Percentiles rank a stretch among this genome's conserved stretches.
Evolutionary conservation across 805 yeast genomes (phyloP).

Genomic region (Spathaspora passalidarum): DNA sequence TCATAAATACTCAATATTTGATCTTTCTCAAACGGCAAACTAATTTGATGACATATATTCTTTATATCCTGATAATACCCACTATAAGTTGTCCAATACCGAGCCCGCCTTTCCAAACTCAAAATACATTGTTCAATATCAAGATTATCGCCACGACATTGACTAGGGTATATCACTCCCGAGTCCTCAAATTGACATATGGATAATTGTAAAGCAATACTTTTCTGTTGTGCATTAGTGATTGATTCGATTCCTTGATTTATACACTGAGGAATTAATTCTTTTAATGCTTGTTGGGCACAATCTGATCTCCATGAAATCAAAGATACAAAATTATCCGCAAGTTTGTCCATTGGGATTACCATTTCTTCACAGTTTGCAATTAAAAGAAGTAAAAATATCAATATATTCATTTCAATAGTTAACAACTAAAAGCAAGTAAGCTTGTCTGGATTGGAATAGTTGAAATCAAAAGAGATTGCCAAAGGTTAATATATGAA

Average conservation of each 20-base stretch:
- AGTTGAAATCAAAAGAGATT: no score
- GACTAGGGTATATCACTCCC: conserved; percentile 29
- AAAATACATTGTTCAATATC: conserved; percentile 36
- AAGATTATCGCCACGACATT: conserved; percentile 17
- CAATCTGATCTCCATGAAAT: conserved; percentile 9
- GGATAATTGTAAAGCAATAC: conserved; percentile 47
- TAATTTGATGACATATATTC: conserved; percentile 50
- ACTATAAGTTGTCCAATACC: conserved; percentile 74
- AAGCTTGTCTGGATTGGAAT: not conserved
- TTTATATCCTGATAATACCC: conserved; percentile 59
- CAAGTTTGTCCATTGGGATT: not conserved
- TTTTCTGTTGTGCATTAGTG: conserved; percentile 26
- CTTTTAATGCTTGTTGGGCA: conserved; percentile 31
- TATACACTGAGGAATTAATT: conserved; percentile 40
- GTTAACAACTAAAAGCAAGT: no score
- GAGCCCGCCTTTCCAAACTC: conserved; percentile 42
- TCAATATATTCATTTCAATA: not conserved
- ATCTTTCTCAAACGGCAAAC: conserved; percentile 51
- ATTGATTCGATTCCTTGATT: conserved; percentile 37
- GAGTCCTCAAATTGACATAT: conserved; percentile 55
- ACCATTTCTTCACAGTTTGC: not conserved
- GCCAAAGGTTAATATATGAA: no score
- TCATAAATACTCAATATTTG: conserved; percentile 44
- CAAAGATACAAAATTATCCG: not conserved
- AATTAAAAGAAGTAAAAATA: not conserved